Base-by-base conservation (phyloP, 176 grass and related monocot genomes). In the Poa pratensis region DNA sequence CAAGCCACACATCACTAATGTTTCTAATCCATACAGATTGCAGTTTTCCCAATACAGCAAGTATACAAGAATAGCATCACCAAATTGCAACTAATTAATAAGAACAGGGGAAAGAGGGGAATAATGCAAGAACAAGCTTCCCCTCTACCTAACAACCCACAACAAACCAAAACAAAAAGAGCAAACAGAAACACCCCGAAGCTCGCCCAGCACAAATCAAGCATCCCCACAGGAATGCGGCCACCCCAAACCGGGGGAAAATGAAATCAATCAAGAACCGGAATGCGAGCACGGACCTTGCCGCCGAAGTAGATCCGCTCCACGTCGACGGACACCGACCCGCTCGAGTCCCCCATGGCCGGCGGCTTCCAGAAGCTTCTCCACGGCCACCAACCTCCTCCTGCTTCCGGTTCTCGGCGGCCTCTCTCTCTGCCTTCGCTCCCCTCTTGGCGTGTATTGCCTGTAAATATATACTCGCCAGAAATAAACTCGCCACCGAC, bases 251-350 rank as follows among this genome's bases (percentile, higher is more conserved):
- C 22, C 17, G 48, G 34, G 15, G 51, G 4, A 27, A 11, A 73
- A 35, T 48, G 59, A 32, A 83, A 74, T 50, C 23, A 51, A 74
- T 2, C 43, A 63, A 69, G 64, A 69, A 88, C 48, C 62, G 68
- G 79, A 52, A 59, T 23, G 23, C 3, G 22, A 80, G 70, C 58
- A 89, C 77, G 60, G 51, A 98, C 96, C 96, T 94, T 89, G 89
- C 93, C 96, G 54, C 96, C 91, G 61, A 98, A 95, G 77, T 90
- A 95, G 86, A 98, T 79, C 84, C 93, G 83, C 83, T 95, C 96
- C 75, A 94, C 88, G 83, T 95, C 96, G 20, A 98, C 30, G 8
- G 91, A 95, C 51, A 98, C 91, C 45, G 96, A 98, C 39, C 90
- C 86, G 75, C 96, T 98, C 23, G 96, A 98, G 62, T 98, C 96